Base-by-base conservation (phyloP, 2,329 filamentous ascomycete genomes). In the Colletotrichum siamense region DNA sequence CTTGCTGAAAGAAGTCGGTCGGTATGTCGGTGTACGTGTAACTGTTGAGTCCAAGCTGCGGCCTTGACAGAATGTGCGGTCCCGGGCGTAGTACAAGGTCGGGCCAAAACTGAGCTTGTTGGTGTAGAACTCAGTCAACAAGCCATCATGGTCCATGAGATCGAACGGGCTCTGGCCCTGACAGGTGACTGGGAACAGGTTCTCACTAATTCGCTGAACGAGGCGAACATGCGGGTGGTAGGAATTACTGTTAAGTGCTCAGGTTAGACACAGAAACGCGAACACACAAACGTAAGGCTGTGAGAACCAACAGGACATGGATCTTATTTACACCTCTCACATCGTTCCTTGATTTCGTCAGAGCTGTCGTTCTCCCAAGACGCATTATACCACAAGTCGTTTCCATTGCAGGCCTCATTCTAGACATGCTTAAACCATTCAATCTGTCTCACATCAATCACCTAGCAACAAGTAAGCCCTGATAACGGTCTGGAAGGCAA, bases 401-500 rank as follows among this genome's bases (percentile, higher is more conserved):
- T 28, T 28, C 6, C 5, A 7, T 28, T 28, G 26, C 26, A 28
- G 26, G 26, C 26, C 26, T 28, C 26, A 28, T 28, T 28, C 26
- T 28, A 28, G 26, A 28, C 26, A 7, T 28, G 6, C 26, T 28
- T 7, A 7, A 28, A 28, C 26, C 6, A 28, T 28, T 28, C 26
- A 28, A 28, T 28, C 26, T 28, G 26, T 28, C 26, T 28, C 26
- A 30, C 28, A n/a, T 59, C 15, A 32, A 18, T 62, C 28, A 34
- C 59, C 28, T 5, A 85, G 85, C 16, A 76, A 81, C 15, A 80
- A 79, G 57, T 79, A 81, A 1, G 84, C 83, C 2, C 81, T 76
- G 8, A 86, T 79, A 30, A 81, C 67, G 5, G 81, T 73, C 69
- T 87, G 86, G 69, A 87, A 81, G 0, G 82, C 81, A 0, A 79